A percentile compares a stretch with the other conserved stretches of the same genome.
These are phyloP conservation scores for Nannochloris sp. DNA, from an alignment of 139 green algal genomes.

Conservation along the genomic window DNA sequence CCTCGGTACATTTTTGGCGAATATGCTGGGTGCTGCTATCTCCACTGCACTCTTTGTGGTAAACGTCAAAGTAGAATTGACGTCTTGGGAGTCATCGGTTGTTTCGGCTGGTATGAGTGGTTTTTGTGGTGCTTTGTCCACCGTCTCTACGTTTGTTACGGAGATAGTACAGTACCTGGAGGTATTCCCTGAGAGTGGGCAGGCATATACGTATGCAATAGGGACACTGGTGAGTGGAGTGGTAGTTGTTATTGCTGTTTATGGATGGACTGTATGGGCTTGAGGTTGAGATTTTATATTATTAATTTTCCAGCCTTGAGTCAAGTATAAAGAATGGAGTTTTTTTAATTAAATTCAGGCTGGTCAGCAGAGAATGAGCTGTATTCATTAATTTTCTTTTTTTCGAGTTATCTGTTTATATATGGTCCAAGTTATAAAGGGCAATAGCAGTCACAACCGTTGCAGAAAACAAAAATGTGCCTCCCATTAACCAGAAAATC, in stretches of 20 bases:
- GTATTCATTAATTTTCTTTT: background rate
- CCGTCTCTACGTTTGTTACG: constrained; percentile 71
- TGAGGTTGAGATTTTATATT: background rate
- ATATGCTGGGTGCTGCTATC: constrained; percentile 49
- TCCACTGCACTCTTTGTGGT: constrained; percentile 37
- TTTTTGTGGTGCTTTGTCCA: constrained; percentile 61
- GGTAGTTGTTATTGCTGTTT: constrained; percentile 22
- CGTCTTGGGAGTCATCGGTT: constrained; percentile 25
- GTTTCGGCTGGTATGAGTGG: constrained; percentile 34
- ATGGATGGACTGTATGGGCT: constrained; percentile 31
- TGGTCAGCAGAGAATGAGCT: background rate
- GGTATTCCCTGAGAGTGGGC: constrained; percentile 25
- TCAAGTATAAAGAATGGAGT: background rate
- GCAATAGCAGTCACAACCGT: background rate
- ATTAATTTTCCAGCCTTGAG: background rate
- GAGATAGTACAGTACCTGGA: constrained; percentile 51
- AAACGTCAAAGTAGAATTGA: background rate
- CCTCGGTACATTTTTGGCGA: constrained; percentile 63
- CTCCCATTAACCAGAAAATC: background rate
- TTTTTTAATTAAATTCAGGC: background rate
- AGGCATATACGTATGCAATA: constrained; percentile 31
- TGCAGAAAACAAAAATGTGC: background rate
- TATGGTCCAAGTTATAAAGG: background rate
- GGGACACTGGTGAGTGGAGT: constrained; percentile 11
- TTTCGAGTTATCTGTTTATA: background rate